phyloP scores from a whole-genome alignment of 2,329 filamentous ascomycete genomes.

The Coccinonectria pachysandricola region DNA sequence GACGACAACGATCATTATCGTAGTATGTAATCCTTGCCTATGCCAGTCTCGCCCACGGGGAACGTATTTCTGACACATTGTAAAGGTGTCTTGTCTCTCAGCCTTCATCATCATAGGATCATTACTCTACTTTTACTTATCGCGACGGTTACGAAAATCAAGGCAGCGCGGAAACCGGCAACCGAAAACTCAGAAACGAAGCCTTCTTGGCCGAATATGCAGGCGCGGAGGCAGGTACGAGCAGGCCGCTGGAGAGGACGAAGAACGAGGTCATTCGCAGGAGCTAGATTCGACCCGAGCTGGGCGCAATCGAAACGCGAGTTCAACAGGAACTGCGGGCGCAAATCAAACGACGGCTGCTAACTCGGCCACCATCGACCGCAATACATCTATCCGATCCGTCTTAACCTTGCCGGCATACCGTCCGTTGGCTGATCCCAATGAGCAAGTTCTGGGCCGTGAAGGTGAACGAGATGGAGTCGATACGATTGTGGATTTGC shows the following conservation, averaged over 20 bases:
- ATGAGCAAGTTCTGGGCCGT: conserved; percentile 73
- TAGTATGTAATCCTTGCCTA: no score
- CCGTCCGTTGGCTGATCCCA: conserved; percentile 57
- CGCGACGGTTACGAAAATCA: no score
- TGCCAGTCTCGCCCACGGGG: no score
- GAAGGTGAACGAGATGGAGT: conserved; percentile 90
- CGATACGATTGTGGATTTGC: conserved; percentile 79
- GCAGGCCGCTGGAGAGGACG: conserved; percentile 21
- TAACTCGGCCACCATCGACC: conserved; percentile 51
- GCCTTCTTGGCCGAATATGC: conserved; percentile 12
- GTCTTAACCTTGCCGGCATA: conserved; percentile 91
- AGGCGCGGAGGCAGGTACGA: conserved; percentile 17
- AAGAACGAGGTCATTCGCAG: conserved; percentile 14
- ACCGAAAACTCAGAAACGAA: conserved; percentile 8
- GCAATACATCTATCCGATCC: conserved; percentile 81
- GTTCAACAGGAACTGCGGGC: conserved; percentile 4
- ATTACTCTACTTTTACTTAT: no score
- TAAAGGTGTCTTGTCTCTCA: no score
- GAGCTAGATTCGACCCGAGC: conserved; percentile 13
- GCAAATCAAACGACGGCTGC: conserved; percentile 16
- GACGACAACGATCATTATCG: conserved; percentile 11
- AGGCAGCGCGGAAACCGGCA: no score
- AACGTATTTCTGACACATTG: no score
- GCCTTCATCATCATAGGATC: no score
- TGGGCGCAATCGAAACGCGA: conserved; percentile 8